Percentiles rank a stretch among this genome's conserved stretches.
phyloP scores from a whole-genome alignment of 1,284 basidiomycete genomes.

The Irpex lacteus region DNA sequence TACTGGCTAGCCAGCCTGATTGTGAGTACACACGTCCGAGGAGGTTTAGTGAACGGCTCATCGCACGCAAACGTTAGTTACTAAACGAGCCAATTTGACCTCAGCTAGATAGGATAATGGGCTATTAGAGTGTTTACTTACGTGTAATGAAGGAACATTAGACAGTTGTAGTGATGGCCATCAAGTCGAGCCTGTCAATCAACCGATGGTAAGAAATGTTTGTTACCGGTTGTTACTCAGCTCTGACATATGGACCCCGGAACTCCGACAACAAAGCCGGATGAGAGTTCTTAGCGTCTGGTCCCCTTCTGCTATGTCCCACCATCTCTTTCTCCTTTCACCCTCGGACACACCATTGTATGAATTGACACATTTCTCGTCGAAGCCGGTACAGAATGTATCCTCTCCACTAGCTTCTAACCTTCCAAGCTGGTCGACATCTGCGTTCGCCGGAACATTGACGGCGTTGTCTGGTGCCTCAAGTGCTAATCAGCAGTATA shows the following conservation, averaged over 20 bases:
- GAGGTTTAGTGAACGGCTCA: too few species aligned
- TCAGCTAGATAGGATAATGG: too few species aligned
- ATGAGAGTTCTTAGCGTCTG: background rate
- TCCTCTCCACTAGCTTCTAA: conserved; percentile 73
- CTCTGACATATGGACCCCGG: background rate
- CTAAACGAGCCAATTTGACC: too few species aligned
- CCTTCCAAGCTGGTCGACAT: conserved; percentile 81
- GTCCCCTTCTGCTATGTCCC: conserved; percentile 54
- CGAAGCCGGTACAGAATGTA: conserved; percentile 58
- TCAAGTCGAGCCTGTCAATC: background rate
- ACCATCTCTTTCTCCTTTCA: conserved; percentile 79
- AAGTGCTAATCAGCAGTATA: conserved; percentile 60
- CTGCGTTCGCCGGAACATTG: conserved; percentile 82
- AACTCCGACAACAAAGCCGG: conserved; percentile 3
- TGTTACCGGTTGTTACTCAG: background rate
- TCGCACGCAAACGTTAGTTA: too few species aligned
- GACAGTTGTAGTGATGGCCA: too few species aligned
- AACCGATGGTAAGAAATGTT: conserved; percentile 21
- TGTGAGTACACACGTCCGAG: too few species aligned
- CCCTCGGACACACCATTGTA: conserved; percentile 83
- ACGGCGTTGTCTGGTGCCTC: conserved; percentile 80
- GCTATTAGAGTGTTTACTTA: too few species aligned
- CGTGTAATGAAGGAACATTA: too few species aligned
- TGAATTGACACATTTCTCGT: conserved; percentile 75
- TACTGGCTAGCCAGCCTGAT: too few species aligned